A percentile compares a stretch with the other conserved stretches of the same genome.
These are phyloP conservation scores for Amphicarpaea edgeworthii DNA, from an alignment of 306 rosid genomes.

Conservation along the genomic window DNA sequence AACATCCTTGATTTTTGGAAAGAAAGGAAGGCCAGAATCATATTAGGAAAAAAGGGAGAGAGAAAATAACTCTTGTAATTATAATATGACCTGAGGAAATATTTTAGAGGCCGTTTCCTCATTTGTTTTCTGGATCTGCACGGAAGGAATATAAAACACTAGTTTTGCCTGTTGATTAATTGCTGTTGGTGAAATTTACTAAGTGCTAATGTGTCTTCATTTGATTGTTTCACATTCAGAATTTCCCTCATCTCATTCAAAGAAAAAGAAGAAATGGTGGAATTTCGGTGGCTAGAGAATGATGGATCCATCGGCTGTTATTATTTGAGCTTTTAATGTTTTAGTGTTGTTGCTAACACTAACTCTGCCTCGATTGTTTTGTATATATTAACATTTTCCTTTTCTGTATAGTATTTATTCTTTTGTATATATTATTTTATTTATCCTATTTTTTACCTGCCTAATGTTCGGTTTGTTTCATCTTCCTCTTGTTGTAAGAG, in stretches of 20 bases:
- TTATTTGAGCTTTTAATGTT: constrained; percentile 7
- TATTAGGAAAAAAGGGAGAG: background rate
- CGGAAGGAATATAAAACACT: background rate
- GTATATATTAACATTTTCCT: constrained; percentile 38
- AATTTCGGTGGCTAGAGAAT: constrained; percentile 47
- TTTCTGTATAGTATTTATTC: constrained; percentile 47
- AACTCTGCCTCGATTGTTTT: constrained; percentile 22
- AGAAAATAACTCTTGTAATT: background rate
- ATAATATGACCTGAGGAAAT: background rate
- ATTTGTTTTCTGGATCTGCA: background rate
- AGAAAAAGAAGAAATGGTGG: constrained; percentile 94
- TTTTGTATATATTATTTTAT: constrained; percentile 33
- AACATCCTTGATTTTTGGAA: background rate
- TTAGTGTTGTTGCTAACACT: background rate
- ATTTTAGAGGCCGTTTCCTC: background rate
- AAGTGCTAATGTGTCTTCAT: constrained; percentile 12
- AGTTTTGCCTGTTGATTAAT: background rate
- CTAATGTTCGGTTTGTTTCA: background rate
- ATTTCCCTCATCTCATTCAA: constrained; percentile 51
- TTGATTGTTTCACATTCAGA: constrained; percentile 48
- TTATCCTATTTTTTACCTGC: background rate
- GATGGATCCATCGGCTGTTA: constrained; percentile 9
- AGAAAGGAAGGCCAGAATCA: background rate
- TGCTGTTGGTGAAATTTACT: background rate
- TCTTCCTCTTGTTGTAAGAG: background rate